These are phyloP conservation scores for Lyophyllum atratum DNA, from an alignment of 768 basidiomycete species.

Conservation along the genomic window DNA sequence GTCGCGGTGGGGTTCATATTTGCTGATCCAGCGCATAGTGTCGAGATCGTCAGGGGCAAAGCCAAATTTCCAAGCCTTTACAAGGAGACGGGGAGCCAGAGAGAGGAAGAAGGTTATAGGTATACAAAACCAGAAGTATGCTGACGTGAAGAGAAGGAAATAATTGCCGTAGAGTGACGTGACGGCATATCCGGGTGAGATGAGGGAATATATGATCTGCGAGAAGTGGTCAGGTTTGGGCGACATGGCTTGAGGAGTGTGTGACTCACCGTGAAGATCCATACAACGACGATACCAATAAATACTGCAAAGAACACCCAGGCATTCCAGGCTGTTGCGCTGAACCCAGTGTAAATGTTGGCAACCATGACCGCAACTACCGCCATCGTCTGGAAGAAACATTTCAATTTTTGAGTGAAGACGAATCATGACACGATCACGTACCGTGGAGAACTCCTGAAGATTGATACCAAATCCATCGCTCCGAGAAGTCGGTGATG, in stretches of 20 bases:
- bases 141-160: slow-evolving; percentile 74
- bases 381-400: slow-evolving; percentile 68
- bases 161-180: slow-evolving; percentile 78
- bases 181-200: slow-evolving; percentile 70
- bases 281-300: slow-evolving; percentile 79
- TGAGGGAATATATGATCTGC: slow-evolving; percentile 76
- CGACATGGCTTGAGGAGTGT: background rate
- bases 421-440: slow-evolving; percentile 20
- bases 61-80: slow-evolving; percentile 66
- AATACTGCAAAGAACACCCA: slow-evolving; percentile 87
- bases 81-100: slow-evolving; percentile 76
- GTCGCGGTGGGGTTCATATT: slow-evolving; percentile 65
- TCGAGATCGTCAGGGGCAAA: slow-evolving; percentile 81
- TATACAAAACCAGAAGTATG: slow-evolving; percentile 86
- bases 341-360: slow-evolving; percentile 87
- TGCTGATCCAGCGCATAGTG: slow-evolving; percentile 70
- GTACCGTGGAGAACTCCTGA: slow-evolving; percentile 85
- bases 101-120: slow-evolving; percentile 70
- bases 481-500: slow-evolving; percentile 62
- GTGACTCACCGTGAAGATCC: slow-evolving; percentile 70
- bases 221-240: background rate
- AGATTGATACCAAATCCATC: slow-evolving; percentile 80
- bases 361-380: slow-evolving; percentile 75
- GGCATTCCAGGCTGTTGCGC: slow-evolving; percentile 82
- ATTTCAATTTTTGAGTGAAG: background rate